Evolutionary conservation across 768 basidiomycete genomes (phyloP).

Genomic region (Russula brevipes): DNA sequence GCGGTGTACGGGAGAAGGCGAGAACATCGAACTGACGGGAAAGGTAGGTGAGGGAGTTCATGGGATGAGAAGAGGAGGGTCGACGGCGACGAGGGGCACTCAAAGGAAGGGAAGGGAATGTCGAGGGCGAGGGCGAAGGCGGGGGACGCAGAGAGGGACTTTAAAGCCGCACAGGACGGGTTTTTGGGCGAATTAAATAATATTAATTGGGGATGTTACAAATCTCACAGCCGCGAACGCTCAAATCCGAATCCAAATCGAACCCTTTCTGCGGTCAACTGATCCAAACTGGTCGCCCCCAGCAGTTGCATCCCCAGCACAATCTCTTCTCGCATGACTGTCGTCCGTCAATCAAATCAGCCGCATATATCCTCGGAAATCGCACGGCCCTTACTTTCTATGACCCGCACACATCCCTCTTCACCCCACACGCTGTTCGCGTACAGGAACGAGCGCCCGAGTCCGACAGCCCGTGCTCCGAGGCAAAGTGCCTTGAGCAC

Average conservation of each 20-base stretch:
- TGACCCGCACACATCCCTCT: constrained; percentile 28
- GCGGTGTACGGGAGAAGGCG: constrained; percentile 53
- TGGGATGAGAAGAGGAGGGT: constrained; percentile 29
- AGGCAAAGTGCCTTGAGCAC: constrained; percentile 48
- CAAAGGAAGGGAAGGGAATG: background rate
- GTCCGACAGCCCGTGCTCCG: constrained; percentile 42
- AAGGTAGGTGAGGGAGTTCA: constrained; percentile 80
- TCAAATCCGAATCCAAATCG: constrained; percentile 22
- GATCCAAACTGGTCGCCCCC: constrained; percentile 37
- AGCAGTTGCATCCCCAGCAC: constrained; percentile 38
- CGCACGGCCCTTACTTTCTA: constrained; percentile 27
- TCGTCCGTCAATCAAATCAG: background rate
- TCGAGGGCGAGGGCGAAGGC: background rate
- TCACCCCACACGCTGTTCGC: constrained; percentile 38
- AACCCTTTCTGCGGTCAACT: constrained; percentile 37
- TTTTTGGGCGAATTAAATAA: background rate
- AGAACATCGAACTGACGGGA: constrained; percentile 79
- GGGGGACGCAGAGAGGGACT: background rate
- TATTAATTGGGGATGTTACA: background rate
- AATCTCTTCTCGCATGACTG: constrained; percentile 41
- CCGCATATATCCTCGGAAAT: background rate
- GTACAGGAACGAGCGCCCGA: constrained; percentile 43
- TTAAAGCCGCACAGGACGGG: too few relatives aligned
- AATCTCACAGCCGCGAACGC: constrained; percentile 3
- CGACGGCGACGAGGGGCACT: background rate